Evolutionary conservation across 2,329 filamentous ascomycete genomes (phyloP), one percentile per base, ranked within the genome.

Genomic region (Dryadomyces quercus-mongolicae): DNA sequence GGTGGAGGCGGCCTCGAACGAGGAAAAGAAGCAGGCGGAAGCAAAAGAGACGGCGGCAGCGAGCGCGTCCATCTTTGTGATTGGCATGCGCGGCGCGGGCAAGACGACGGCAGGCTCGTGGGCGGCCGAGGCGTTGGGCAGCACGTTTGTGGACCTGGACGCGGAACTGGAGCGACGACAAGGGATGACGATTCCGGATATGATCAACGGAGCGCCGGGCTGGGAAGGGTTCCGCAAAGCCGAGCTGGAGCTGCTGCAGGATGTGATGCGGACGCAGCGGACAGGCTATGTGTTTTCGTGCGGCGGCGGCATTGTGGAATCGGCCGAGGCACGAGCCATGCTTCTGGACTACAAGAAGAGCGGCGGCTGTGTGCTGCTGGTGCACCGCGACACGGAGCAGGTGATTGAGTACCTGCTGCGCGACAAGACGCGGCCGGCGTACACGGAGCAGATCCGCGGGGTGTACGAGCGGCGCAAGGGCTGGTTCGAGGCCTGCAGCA

Each of bases 1-100:
- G 36, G 36, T 9, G 8, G 16, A 57, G 59, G 4, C 50, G 25
- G 25, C 57, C 5, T 58, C 5, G 2, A 22, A 43, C 20, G 20
- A 18, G 5, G 22, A 10, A 13, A 21, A 15, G 25, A n/a, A n/a
- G 16, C 13, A 22, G 16, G 25, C 15, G 13, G 36, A 13, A 12
- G 16, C 16, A 3, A n/a, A n/a, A 12, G 65, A 45, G 56, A 62
- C 34, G 5, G 31, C 50, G 15, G 21, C 25, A 2, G 18, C 50
- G 10, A 69, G 80, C 61, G 78, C 80, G 49, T 95, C 91, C 0
- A 84, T 97, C 52, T 90, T 96, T 70, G 85, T 98, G 57, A 92
- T 98, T 60, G 93, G 93, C 10, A 98, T 98, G 93, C 83, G 93
- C 60, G 93, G 93, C 55, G 93, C 91, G 44, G 93, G 93, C 25